A percentile compares a stretch with the other conserved stretches of the same genome.
Conservation (phyloP, 139 green algal genomes). For the Spirogloea muscicola region DNA sequence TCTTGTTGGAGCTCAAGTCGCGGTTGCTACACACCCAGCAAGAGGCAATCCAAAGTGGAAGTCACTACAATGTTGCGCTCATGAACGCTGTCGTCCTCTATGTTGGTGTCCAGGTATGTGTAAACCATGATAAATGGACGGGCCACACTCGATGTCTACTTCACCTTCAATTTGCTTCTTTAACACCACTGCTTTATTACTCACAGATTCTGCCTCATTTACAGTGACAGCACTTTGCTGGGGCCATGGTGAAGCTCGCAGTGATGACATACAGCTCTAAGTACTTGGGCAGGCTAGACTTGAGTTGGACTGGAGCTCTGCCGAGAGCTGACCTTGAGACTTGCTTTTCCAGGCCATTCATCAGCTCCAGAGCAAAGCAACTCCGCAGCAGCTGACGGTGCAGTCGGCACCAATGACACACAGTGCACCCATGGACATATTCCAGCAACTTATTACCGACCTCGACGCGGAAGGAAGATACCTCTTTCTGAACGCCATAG, state of each 20-base stretch:
- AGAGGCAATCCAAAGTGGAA: constrained; percentile 45
- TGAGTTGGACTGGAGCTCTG: no score
- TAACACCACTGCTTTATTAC: no score
- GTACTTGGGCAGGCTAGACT: no score
- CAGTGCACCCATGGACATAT: constrained; percentile 71
- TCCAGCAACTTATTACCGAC: constrained; percentile 65
- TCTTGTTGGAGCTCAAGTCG: constrained; percentile 61
- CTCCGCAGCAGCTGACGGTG: constrained; percentile 26
- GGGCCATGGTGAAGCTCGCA: no score
- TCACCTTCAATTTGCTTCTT: no score
- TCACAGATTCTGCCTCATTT: no score
- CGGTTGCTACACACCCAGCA: constrained; percentile 55
- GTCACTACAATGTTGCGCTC: constrained; percentile 75
- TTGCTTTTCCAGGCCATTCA: constrained; percentile 44
- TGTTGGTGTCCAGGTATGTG: constrained; percentile 68
- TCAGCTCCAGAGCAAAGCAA: constrained; percentile 51
- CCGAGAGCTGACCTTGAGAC: no score
- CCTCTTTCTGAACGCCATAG: constrained; percentile 91
- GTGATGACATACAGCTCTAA: no score
- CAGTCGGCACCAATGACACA: constrained; percentile 47
- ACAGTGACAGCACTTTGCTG: no score
- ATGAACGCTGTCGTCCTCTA: constrained; percentile 93
- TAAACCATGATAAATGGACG: no score
- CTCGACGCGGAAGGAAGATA: constrained; percentile 90
- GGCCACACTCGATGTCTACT: no score